Percentiles rank a stretch among this genome's conserved stretches.
phyloP scores from a whole-genome alignment of 2,329 filamentous ascomycete genomes.

The Diplodia mutila region DNA sequence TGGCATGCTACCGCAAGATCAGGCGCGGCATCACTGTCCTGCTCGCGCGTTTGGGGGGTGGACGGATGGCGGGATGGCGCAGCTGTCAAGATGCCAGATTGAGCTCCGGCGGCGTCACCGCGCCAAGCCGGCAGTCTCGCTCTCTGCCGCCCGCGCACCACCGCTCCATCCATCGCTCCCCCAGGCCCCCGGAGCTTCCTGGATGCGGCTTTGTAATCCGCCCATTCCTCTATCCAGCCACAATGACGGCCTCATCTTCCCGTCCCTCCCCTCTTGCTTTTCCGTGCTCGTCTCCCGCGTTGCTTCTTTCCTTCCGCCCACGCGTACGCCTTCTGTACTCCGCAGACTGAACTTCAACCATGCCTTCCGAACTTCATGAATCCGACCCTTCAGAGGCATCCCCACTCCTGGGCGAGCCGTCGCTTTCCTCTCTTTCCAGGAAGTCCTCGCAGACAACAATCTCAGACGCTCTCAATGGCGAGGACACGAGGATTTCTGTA shows the following conservation, averaged over 20 bases:
- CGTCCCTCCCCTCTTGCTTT: not conserved
- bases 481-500: constrained; percentile 7
- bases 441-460: constrained; percentile 4
- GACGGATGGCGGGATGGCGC: not conserved
- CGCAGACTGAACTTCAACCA: constrained; percentile 3
- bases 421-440: constrained; percentile 1
- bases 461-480: not conserved
- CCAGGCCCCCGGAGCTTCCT: not conserved
- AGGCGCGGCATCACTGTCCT: constrained; percentile 8
- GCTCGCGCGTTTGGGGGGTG: constrained; percentile 3
- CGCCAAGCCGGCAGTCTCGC: constrained; percentile 10
- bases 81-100: constrained; percentile 25
- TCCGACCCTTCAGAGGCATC: constrained; percentile 9
- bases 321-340: too few species aligned
- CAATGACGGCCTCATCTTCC: not conserved
- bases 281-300: not conserved
- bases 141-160: not conserved
- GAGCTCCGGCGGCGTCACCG: not conserved
- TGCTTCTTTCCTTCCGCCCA: not conserved
- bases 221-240: constrained; percentile 6
- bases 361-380: not conserved
- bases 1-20: constrained; percentile 8
- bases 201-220: constrained; percentile 20
- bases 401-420: constrained; percentile 15
- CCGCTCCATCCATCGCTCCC: too few species aligned